Evolutionary conservation across 2,329 filamentous ascomycete species (phyloP).

Genomic region (Scedosporium aurantiacum): DNA sequence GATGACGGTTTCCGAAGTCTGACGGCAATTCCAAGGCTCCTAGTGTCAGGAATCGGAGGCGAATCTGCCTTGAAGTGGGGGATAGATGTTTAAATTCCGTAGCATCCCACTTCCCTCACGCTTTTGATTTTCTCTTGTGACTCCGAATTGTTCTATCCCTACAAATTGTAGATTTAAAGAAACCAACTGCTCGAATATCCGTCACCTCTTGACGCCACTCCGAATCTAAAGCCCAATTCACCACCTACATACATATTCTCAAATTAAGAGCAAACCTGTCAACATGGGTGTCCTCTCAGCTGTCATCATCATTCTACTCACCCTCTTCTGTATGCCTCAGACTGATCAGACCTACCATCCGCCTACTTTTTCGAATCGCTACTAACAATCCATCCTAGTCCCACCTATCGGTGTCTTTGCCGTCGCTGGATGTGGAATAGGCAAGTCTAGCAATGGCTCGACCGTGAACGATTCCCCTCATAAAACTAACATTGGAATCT

Average conservation of each 20-base stretch:
- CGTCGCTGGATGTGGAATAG: conserved; percentile 52
- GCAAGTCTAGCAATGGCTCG: conserved; percentile 19
- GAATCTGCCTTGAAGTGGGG: neutral
- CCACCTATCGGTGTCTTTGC: conserved; percentile 54
- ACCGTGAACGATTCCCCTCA: neutral
- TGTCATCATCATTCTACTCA: conserved; percentile 39
- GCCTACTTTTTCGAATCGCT: neutral
- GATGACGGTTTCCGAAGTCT: neutral
- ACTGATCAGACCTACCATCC: neutral
- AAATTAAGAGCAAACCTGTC: conserved; percentile 9
- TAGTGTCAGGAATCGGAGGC: neutral
- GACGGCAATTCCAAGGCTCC: neutral
- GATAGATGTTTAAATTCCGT: neutral
- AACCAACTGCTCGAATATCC: neutral
- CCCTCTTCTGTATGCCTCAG: conserved; percentile 36
- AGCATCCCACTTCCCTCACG: neutral
- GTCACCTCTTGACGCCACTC: neutral
- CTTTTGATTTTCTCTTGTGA: neutral
- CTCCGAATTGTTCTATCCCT: neutral
- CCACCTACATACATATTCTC: neutral
- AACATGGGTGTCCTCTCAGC: conserved; percentile 39
- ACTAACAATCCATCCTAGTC: conserved; percentile 31
- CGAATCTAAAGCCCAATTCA: neutral
- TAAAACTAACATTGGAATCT: conserved; percentile 8
- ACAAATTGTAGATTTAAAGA: neutral